These are phyloP conservation scores for Paramecium sonneborni DNA, from an alignment of 73 alveolate species.

Conservation along the genomic window DNA sequence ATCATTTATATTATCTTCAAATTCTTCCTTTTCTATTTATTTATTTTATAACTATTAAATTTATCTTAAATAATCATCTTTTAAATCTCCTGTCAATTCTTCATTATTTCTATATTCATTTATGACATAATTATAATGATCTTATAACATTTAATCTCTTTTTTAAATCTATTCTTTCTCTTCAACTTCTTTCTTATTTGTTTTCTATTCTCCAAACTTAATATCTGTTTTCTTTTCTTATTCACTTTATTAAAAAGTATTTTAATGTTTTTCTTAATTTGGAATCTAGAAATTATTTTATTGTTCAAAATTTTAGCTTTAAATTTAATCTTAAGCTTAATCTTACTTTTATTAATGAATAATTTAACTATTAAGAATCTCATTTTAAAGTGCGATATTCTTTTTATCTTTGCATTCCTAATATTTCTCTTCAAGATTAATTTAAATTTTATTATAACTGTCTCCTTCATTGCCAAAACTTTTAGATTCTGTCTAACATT, in stretches of 20 bases:
- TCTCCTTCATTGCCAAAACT: not conserved
- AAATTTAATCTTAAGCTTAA: no score
- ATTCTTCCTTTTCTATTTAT: not conserved
- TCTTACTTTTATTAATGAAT: no score
- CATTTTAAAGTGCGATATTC: no score
- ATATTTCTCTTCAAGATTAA: no score
- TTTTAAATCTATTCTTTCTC: not conserved
- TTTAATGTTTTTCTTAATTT: not conserved
- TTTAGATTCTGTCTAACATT: not conserved
- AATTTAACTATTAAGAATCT: no score
- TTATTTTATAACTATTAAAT: not conserved
- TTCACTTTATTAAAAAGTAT: not conserved
- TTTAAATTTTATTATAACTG: no score
- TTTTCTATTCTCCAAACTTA: not conserved
- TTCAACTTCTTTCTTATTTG: not conserved
- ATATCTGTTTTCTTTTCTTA: not conserved
- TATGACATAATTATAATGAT: not conserved
- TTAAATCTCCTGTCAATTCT: not conserved
- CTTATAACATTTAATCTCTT: not conserved
- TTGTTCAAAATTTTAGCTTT: no score
- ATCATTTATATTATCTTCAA: not conserved
- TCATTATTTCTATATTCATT: not conserved
- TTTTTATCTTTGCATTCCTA: no score
- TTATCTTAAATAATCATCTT: not conserved
- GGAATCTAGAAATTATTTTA: not conserved